Evolutionary conservation across 2,329 filamentous ascomycete species (phyloP), one percentile per base, ranked within the genome.

Genomic region (Colletotrichum graminicola): DNA sequence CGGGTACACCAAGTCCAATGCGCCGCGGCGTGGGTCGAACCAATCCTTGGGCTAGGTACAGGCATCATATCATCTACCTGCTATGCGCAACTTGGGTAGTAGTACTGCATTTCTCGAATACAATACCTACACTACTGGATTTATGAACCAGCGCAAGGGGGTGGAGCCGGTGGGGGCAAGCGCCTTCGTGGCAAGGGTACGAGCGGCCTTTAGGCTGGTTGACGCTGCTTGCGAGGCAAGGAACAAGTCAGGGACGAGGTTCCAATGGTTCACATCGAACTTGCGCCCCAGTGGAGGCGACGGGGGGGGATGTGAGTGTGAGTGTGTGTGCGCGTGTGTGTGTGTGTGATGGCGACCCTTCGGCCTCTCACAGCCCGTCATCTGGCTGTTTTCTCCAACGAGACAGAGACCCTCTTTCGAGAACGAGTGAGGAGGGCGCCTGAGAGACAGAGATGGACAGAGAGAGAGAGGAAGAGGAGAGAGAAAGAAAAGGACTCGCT

Each of bases 211-310:
- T 34, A 32, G 64, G 68, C 64, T 71, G 64, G 68, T 65, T 71
- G 52, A 67, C 47, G 66, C 59, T 34, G 61, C 49, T 52, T 32
- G 34, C 16, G 52, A 47, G 21, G 52, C 68, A 71, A 59, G 68
- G 65, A 68, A 47, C 52, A 63, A 60, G 65, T 64, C 68, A 68
- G 68, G 68, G 65, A 68, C 65, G 68, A 60, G 65, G 54, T 61
- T 63, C 65, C 68, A 71, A 71, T 71, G 65, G 59, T 61, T 63
- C 68, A 59, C 68, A 71, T 71, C 59, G 65, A 64, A 55, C 68
- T 63, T 71, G 68, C 65, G 65, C 65, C 36, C 55, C 54, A 32
- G 68, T 71, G 68, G 68, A 64, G 59, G 59, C 45, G 59, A 47
- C 63, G 26, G 39, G 67, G 67, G 67, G 39, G 39, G 16, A 8